Evolutionary conservation across 23 red algal species (phyloP).

Genomic region (Pyropia yezoensis): DNA sequence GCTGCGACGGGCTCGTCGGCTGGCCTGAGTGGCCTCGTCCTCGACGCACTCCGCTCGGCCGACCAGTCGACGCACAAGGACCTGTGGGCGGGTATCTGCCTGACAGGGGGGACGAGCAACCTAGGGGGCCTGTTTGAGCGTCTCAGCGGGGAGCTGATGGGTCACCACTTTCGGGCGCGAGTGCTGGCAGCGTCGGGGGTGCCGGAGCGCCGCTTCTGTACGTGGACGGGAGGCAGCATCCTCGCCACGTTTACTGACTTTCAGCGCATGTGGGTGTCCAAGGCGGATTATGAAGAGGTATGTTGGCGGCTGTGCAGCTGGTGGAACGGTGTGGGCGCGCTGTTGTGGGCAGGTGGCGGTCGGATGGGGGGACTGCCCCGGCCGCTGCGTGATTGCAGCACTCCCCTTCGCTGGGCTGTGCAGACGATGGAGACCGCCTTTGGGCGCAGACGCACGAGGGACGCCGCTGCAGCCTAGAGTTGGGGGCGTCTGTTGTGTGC

Average conservation of each 20-base stretch:
- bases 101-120: constrained; percentile 85
- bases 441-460: too few relatives aligned
- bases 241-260: constrained; percentile 92
- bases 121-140: constrained; percentile 67
- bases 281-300: constrained; percentile 74
- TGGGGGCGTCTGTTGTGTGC: too few relatives aligned
- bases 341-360: too few relatives aligned
- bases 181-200: constrained; percentile 69
- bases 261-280: constrained; percentile 91
- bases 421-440: too few relatives aligned
- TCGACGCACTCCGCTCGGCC: constrained; percentile 62
- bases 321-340: too few relatives aligned
- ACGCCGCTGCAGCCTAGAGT: too few relatives aligned
- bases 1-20: constrained; percentile 4
- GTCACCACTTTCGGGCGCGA: constrained; percentile 44
- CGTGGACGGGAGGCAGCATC: constrained; percentile 94
- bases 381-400: too few relatives aligned
- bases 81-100: constrained; percentile 77
- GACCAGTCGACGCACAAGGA: constrained; percentile 71
- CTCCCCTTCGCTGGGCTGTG: too few relatives aligned
- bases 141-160: constrained; percentile 39
- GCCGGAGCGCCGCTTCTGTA: constrained; percentile 64
- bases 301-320: too few relatives aligned
- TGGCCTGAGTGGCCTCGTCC: constrained; percentile 61
- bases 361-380: too few relatives aligned